Evolutionary conservation across 1,284 basidiomycete genomes (phyloP).

Genomic region (Phenoliferia sp.): DNA sequence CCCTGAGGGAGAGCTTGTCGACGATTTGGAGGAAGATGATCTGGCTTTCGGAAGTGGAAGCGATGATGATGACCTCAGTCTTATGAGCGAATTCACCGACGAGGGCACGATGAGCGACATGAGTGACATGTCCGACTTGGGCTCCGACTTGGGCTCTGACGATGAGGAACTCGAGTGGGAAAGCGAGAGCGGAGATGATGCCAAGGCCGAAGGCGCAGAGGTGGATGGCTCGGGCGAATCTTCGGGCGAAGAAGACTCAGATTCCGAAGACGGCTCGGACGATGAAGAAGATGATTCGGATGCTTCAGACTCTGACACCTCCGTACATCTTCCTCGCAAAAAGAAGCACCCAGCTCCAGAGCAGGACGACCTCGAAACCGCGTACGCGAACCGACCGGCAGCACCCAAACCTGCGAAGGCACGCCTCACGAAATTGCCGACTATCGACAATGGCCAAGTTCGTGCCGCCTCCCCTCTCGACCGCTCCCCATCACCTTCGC

Average conservation of each 20-base stretch:
- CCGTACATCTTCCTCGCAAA: slow-evolving; percentile 27
- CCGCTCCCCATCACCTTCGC: slow-evolving; percentile 32
- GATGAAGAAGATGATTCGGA: slow-evolving; percentile 13
- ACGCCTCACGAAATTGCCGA: slow-evolving; percentile 22
- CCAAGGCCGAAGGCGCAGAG: slow-evolving; percentile 3
- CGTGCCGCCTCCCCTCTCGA: slow-evolving; percentile 17
- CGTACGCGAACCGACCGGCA: slow-evolving; percentile 24
- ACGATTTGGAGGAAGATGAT: slow-evolving; percentile 33
- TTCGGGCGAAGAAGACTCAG: slow-evolving; percentile 20
- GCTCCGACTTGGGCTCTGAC: slow-evolving; percentile 46
- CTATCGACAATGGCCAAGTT: slow-evolving; percentile 29
- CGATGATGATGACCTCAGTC: slow-evolving; percentile 45
- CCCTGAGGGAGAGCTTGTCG: slow-evolving; percentile 37
- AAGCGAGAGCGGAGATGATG: slow-evolving; percentile 1
- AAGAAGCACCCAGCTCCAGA: slow-evolving; percentile 10
- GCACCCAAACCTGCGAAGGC: slow-evolving; percentile 17
- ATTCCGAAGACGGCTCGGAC: slow-evolving; percentile 54
- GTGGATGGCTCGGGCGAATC: slow-evolving; percentile 3
- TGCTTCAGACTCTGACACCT: slow-evolving; percentile 1
- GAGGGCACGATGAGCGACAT: slow-evolving; percentile 62
- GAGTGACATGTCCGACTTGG: slow-evolving; percentile 45
- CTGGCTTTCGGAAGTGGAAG: slow-evolving; percentile 29
- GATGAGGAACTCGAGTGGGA: slow-evolving; percentile 51
- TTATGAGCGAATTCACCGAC: slow-evolving; percentile 59
- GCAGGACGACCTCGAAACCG: slow-evolving; percentile 33